These are phyloP conservation scores for Aspergillus sp. DNA, from an alignment of 2,329 filamentous ascomycete genomes.

Conservation along the genomic window DNA sequence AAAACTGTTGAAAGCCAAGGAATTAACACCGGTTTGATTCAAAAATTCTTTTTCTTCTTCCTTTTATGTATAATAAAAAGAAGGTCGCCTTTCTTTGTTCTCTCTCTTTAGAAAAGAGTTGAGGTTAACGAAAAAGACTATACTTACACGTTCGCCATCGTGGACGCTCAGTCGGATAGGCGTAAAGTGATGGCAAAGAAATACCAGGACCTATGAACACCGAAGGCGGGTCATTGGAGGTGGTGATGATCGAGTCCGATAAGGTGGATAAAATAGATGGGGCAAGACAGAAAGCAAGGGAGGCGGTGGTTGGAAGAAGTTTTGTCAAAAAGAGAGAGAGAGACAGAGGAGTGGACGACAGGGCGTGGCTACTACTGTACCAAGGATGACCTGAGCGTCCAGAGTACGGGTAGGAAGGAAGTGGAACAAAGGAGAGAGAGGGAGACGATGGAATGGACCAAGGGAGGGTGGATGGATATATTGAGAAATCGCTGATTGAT, in stretches of 20 bases:
- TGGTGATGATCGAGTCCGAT: background rate
- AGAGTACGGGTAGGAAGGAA: background rate
- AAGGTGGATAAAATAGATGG: background rate
- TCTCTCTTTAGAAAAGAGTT: too few species aligned
- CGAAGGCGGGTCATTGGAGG: conserved; percentile 12
- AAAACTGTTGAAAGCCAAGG: conserved; percentile 45
- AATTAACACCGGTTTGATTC: background rate
- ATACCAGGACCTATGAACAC: conserved; percentile 6
- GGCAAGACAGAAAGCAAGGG: conserved; percentile 1
- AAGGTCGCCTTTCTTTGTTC: too few species aligned
- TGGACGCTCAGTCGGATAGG: conserved; percentile 2
- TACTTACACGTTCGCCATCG: conserved; percentile 19
- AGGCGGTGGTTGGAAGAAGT: background rate
- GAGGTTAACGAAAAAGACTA: background rate
- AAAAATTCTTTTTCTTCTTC: too few species aligned
- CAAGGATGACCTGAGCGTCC: background rate
- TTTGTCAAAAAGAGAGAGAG: background rate
- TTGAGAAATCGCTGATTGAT: too few species aligned
- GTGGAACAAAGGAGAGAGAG: background rate
- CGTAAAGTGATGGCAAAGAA: conserved; percentile 2
- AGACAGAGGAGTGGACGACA: conserved; percentile 10
- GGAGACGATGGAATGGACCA: conserved; percentile 9
- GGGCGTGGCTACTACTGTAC: background rate
- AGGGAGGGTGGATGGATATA: background rate
- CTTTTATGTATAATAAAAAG: too few species aligned